These are phyloP conservation scores for Coemansia sp. DNA, from an alignment of 192 early-diverging fungal species.

Conservation along the genomic window DNA sequence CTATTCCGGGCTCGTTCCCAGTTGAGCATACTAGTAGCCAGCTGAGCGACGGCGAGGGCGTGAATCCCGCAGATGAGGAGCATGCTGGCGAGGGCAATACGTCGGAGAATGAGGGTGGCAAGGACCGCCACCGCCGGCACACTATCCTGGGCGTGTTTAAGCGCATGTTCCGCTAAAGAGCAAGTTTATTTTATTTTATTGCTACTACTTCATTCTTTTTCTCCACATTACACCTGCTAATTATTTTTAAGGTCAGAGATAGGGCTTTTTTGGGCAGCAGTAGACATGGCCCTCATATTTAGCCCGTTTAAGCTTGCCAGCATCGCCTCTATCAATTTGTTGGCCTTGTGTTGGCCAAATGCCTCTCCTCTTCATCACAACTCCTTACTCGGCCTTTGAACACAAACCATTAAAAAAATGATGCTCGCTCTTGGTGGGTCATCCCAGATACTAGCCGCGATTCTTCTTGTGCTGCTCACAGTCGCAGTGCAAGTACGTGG, in stretches of 20 bases:
- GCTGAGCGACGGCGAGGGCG: conserved; percentile 23
- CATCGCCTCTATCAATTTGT: too few relatives aligned
- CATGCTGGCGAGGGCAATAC: conserved; percentile 22
- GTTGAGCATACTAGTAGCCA: conserved; percentile 14
- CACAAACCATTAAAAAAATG: not conserved
- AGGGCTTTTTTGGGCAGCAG: not conserved
- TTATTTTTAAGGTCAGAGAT: not conserved
- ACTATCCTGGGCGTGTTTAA: conserved; percentile 54
- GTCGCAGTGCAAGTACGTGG: not conserved
- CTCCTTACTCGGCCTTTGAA: not conserved
- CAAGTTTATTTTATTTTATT: not conserved
- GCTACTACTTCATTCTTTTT: conserved; percentile 1
- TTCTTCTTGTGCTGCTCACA: conserved; percentile 7
- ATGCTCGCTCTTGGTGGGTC: not conserved
- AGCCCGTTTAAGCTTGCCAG: too few relatives aligned
- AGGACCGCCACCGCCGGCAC: conserved; percentile 43
- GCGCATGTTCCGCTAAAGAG: conserved; percentile 48
- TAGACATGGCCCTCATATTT: conserved; percentile 1
- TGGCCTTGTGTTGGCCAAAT: too few relatives aligned
- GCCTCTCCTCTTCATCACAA: not conserved
- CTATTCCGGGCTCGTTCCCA: conserved; percentile 48
- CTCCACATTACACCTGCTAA: not conserved
- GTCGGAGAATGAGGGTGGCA: conserved; percentile 30
- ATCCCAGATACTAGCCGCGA: not conserved
- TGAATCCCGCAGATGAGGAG: not conserved